Base-by-base conservation (phyloP, 371 early-diverging fungal genomes). In the Mucor indicus region DNA sequence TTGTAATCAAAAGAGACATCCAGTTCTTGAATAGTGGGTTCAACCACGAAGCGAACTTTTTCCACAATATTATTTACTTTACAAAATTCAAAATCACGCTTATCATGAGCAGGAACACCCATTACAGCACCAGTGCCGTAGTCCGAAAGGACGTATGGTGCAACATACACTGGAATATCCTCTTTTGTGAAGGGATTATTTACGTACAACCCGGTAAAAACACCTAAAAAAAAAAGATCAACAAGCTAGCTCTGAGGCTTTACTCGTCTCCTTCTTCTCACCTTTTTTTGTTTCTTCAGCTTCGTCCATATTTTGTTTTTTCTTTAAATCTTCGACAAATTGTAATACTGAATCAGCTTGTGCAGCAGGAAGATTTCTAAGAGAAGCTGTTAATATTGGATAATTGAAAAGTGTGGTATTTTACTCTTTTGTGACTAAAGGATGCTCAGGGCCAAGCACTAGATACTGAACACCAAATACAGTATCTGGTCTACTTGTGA, bases 91-190 rank as follows among this genome's bases (percentile, higher is more conserved):
- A 75, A 79, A 63, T 92, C 92, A 16, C 90, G 77, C 50, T 78
- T 72, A 50, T 92, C 92, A 55, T 91, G 91, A 4, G 81, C 89
- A 7, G 92, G 92, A 2, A 91, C 92, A 29, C 86, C 91, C 92
- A 92, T 92, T 21, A 92, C 88, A 2, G 91, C 90, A 11, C 92
- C 92, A 0, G 90, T 87, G 1, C 90, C 91, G 58, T 92, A 92
- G 37, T 86, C 85, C 0, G 84, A 72, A 4, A 91, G 61, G 0
- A 92, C 92, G 57, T 91, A 92, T 35, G 80, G 80, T 17, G 89
- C 84, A 9, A 87, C 80, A 44, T 85, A 92, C 13, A 92, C 69
- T 1, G 92, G 92, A n/a, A 92, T 62, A 7, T 53, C 22, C 41
- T 70, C 72, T 7, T 63, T 60, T 3, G 77, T 84, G 20, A 90